Percentiles rank a stretch among this genome's conserved stretches.
Evolutionary conservation across 2,329 filamentous ascomycete genomes (phyloP).

Genomic region (Talaromyces sp.): DNA sequence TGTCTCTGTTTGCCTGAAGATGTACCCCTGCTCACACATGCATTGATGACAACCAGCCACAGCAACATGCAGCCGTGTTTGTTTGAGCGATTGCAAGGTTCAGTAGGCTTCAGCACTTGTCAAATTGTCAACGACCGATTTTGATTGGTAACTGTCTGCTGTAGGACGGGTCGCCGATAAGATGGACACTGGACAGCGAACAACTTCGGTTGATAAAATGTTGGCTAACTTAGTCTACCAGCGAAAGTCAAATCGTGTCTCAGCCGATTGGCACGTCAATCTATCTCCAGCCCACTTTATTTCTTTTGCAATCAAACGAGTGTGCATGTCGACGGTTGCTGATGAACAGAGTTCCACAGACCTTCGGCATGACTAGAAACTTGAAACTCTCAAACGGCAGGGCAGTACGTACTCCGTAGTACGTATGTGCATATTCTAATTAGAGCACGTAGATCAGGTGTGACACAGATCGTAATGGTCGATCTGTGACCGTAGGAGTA

Average conservation of each 20-base stretch:
- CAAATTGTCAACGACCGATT: background rate
- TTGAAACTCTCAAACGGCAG: background rate
- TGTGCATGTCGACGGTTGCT: background rate
- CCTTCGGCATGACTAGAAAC: background rate
- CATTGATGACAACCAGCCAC: slow-evolving; percentile 11
- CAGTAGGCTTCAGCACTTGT: background rate
- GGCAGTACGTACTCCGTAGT: too few species aligned
- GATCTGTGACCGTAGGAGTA: background rate
- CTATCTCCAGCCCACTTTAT: background rate
- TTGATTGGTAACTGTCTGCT: background rate
- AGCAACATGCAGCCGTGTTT: background rate
- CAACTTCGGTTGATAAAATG: slow-evolving; percentile 6
- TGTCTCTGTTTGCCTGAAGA: background rate
- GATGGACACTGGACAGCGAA: background rate
- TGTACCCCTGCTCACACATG: slow-evolving; percentile 4
- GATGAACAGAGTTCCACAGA: background rate
- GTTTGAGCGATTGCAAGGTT: background rate
- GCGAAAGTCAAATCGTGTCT: background rate
- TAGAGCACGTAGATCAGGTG: background rate
- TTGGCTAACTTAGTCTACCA: slow-evolving; percentile 9
- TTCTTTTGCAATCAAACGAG: slow-evolving; percentile 1
- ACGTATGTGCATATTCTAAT: background rate
- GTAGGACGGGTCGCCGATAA: slow-evolving; percentile 4
- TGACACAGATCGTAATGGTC: slow-evolving; percentile 7
- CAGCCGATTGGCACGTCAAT: slow-evolving; percentile 7